phyloP scores from a whole-genome alignment of 345 rosid species.

The Barbarea vulgaris region DNA sequence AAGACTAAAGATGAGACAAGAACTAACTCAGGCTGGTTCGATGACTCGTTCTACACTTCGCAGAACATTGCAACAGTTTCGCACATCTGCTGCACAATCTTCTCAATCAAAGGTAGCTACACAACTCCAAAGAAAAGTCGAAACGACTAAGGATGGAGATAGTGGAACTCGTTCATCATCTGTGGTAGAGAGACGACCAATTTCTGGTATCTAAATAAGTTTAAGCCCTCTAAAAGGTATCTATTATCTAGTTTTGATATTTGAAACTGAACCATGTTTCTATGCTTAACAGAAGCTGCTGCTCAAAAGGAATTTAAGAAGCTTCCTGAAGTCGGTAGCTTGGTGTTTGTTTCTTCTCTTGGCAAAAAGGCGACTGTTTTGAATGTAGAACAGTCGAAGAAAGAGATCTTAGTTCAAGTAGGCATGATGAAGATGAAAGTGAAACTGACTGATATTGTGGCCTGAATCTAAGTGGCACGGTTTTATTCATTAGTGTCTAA shows the following conservation, averaged over 20 bases:
- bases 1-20: slow-evolving; percentile 53
- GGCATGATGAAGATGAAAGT: slow-evolving; percentile 83
- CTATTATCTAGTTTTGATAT: not conserved
- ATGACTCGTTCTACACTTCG: slow-evolving; percentile 61
- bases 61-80: slow-evolving; percentile 67
- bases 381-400: slow-evolving; percentile 65
- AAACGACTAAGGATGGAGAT: slow-evolving; percentile 32
- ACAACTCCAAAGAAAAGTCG: slow-evolving; percentile 36
- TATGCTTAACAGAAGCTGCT: slow-evolving; percentile 21
- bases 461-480: slow-evolving; percentile 2
- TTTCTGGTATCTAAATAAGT: slow-evolving; percentile 45
- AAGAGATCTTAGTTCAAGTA: slow-evolving; percentile 78
- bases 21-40: slow-evolving; percentile 61
- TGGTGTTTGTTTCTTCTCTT: slow-evolving; percentile 64
- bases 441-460: slow-evolving; percentile 53
- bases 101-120: slow-evolving; percentile 40
- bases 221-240: not conserved
- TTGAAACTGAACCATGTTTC: slow-evolving; percentile 8
- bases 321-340: slow-evolving; percentile 65
- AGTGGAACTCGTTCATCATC: slow-evolving; percentile 39
- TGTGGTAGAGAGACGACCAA: slow-evolving; percentile 39
- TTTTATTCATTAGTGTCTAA: not conserved
- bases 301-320: slow-evolving; percentile 40
- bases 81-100: slow-evolving; percentile 45
- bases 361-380: slow-evolving; percentile 68